Evolutionary conservation across 306 rosid species (phyloP).

Genomic region (Trifolium subterraneum): DNA sequence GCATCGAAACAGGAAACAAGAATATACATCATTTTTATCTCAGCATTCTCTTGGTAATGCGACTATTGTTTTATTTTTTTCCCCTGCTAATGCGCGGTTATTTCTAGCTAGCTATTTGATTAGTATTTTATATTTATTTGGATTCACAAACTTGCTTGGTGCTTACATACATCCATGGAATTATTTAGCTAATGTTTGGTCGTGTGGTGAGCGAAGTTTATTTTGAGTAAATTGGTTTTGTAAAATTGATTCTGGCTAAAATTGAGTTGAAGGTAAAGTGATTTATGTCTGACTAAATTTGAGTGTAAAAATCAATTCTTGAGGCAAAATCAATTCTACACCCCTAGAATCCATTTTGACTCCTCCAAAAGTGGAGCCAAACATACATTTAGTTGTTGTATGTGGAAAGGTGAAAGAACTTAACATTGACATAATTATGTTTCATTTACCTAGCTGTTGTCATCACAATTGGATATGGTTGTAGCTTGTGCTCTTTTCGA

Average conservation of each 20-base stretch:
- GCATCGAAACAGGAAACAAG: conserved; percentile 56
- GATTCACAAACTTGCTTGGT: neutral
- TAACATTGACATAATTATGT: neutral
- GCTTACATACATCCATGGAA: too few species aligned
- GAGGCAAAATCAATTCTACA: too few species aligned
- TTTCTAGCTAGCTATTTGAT: neutral
- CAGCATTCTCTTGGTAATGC: conserved; percentile 62
- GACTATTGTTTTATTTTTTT: neutral
- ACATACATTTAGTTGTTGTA: neutral
- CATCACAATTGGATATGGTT: conserved; percentile 11
- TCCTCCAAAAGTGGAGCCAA: too few species aligned
- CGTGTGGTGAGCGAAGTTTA: too few species aligned
- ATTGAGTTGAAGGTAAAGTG: too few species aligned
- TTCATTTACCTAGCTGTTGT: neutral
- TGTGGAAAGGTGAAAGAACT: neutral
- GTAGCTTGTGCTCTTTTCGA: conserved; percentile 15
- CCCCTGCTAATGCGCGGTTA: neutral
- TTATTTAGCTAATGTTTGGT: too few species aligned
- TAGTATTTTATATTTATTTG: neutral
- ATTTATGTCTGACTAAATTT: too few species aligned
- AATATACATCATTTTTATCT: conserved; percentile 52
- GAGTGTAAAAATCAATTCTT: too few species aligned
- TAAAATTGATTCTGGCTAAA: too few species aligned
- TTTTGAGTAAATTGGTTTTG: too few species aligned
- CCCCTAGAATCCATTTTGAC: too few species aligned